phyloP scores from a whole-genome alignment of 352 stramenopile species.

The Pythium aristosporum region DNA sequence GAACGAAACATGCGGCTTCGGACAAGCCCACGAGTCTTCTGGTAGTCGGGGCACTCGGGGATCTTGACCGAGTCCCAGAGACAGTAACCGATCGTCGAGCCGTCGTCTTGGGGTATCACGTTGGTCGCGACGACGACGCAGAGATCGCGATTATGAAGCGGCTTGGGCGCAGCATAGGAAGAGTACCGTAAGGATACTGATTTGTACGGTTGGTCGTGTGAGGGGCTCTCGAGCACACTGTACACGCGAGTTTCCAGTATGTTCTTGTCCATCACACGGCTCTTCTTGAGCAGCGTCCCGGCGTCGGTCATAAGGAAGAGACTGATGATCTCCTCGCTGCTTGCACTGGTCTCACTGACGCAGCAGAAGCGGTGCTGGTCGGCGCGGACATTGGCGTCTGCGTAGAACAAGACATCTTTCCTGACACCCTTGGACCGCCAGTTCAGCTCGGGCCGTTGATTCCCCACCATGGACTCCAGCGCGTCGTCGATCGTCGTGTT shows the following conservation, averaged over 20 bases:
- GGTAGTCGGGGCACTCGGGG: conserved; percentile 20
- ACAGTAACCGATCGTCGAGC: conserved; percentile 56
- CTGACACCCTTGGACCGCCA: conserved; percentile 48
- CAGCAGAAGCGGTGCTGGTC: conserved; percentile 57
- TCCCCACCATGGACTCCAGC: conserved; percentile 48
- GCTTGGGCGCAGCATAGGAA: conserved; percentile 33
- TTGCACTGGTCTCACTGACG: conserved; percentile 38
- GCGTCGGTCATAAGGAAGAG: conserved; percentile 46
- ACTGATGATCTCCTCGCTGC: conserved; percentile 45
- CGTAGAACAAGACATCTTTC: conserved; percentile 49
- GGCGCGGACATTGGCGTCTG: conserved; percentile 39
- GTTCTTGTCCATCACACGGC: conserved; percentile 47
- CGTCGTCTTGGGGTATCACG: conserved; percentile 32
- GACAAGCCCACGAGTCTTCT: conserved; percentile 18
- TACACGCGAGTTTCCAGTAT: conserved; percentile 44
- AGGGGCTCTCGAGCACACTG: conserved; percentile 40
- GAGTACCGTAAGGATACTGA: conserved; percentile 38
- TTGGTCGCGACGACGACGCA: conserved; percentile 42
- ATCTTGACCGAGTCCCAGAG: conserved; percentile 60
- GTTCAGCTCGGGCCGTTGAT: conserved; percentile 30
- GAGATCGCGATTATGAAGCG: conserved; percentile 38
- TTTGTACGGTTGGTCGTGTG: conserved; percentile 35
- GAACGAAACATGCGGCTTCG: conserved; percentile 48
- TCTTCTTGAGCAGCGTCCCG: conserved; percentile 38
- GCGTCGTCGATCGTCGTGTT: conserved; percentile 33